Conservation (phyloP, 176 grass and related monocot species). For the Carex parvula region DNA sequence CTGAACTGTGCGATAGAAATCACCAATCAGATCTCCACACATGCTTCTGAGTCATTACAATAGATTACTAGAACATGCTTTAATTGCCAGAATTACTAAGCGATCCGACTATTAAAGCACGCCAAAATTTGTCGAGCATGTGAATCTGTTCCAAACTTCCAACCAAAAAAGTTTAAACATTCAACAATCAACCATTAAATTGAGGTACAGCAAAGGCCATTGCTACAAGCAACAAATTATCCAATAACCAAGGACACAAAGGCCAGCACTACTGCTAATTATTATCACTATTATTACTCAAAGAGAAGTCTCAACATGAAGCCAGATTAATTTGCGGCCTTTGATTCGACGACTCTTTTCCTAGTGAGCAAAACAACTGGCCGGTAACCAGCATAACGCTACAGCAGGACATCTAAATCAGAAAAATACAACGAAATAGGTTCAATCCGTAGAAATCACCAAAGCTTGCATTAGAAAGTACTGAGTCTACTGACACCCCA, state of each 20-base stretch:
- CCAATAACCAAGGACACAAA: background rate
- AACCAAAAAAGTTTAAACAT: background rate
- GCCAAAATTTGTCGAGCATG: background rate
- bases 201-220: background rate
- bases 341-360: conserved; percentile 56
- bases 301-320: background rate
- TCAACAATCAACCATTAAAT: background rate
- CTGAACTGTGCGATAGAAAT: background rate
- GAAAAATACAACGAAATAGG: background rate
- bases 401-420: background rate
- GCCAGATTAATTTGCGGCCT: conserved; percentile 17
- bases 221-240: background rate
- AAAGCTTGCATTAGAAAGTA: background rate
- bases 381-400: background rate
- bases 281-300: background rate
- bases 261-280: background rate
- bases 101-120: background rate
- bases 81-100: background rate
- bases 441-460: conserved; percentile 7
- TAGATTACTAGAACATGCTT: background rate
- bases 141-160: background rate
- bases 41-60: background rate
- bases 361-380: background rate
- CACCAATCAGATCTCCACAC: background rate
- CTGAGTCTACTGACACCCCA: no score